Base-by-base conservation (phyloP, 176 grass and related monocot species). In the Zea luxurians region DNA sequence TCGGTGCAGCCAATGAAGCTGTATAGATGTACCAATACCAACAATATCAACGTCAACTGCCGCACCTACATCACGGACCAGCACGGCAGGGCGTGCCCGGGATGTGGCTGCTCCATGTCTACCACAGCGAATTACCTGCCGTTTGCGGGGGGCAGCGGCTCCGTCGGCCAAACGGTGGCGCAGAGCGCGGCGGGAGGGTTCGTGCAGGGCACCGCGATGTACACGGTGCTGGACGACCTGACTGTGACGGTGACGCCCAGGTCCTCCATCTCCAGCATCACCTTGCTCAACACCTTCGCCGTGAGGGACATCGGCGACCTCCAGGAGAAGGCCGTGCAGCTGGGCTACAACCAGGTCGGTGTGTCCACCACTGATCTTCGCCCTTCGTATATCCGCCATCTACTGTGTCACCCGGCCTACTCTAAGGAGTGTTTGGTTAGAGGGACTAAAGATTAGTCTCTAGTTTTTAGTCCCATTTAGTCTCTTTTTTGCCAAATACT, bases 241-340 rank as follows among this genome's bases (percentile, higher is more conserved):
- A 18, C 18, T n/a, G n/a, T n/a, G n/a, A n/a, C n/a, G 0, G 37
- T 91, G 1, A 18, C 48, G 1, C 80, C 84, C 27, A 82, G 84
- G 77, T 87, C 89, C 0, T 4, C 78, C 44, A 85, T 83, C 43
- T 86, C 86, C 13, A 72, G 63, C 52, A 88, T 88, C 53, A 36
- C 68, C 8, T 9, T 86, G 50, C 44, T 91, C 17, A 88, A 86
- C 16, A 35, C 43, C 37, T 70, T 66, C 7, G 69, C 78, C 0
- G 44, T 68, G 4, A 85, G n/a, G 35, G 54, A 80, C 21, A 2
- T 79, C 49, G 10, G 0, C 8, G 50, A 6, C 3, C 57, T 87
- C 0, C 6, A 83, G 10, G 84, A 87, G 84, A 80, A 61, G 74
- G 71, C 9, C 2, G 83, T 90, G 34, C 46, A 44, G 42, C 8